Evolutionary conservation across 108 stramenopile genomes (phyloP), one percentile per base, ranked within the genome.

Genomic region (Hondaea fermentalgiana): DNA sequence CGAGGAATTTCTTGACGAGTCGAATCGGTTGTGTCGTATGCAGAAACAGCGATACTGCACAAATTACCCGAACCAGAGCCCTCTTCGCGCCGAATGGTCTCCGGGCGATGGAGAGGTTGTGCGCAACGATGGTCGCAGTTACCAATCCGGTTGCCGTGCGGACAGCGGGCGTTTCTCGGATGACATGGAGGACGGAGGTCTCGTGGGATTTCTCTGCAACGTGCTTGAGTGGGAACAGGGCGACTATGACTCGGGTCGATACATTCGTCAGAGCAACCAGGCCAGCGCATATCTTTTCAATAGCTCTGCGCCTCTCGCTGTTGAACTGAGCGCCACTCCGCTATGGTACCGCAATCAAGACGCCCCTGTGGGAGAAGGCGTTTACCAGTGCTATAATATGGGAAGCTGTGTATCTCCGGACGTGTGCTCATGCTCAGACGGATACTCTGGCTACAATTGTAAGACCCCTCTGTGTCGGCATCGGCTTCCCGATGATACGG

Each of bases 331-430:
- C 58, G 92, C 58, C 21, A 91, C 87, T 8, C 95, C 94, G 95
- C 23, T 90, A 35, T 69, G 64, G 64, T 69, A 69, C 17, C 64
- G 42, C 14, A 58, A 89, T 35, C 95, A 93, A 10, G 87, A 71
- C 29, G 59, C 89, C 6, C 64, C 94, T 5, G 49, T 28, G 10
- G 97, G 97, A 6, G 97, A 97, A 87, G 96, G 96, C 43, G 91
- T 96, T 42, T 97, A 94, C 90, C 94, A 92, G 51, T 97, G 96
- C 91, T 94, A 88, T 90, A 96, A 96, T 89, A 93, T 92, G 91
- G 95, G 95, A 8, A 92, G 93, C 23, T 93, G 93, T 87, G 88
- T 91, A 14, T 88, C 91, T 5, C 93, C 91, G 0, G 92, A 92
- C 72, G 89, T 72, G 0, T 93, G 93, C 87, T 16, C 35, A 35